Conservation (phyloP, 169 alveolate genomes). For the Babesia gibsoni region DNA sequence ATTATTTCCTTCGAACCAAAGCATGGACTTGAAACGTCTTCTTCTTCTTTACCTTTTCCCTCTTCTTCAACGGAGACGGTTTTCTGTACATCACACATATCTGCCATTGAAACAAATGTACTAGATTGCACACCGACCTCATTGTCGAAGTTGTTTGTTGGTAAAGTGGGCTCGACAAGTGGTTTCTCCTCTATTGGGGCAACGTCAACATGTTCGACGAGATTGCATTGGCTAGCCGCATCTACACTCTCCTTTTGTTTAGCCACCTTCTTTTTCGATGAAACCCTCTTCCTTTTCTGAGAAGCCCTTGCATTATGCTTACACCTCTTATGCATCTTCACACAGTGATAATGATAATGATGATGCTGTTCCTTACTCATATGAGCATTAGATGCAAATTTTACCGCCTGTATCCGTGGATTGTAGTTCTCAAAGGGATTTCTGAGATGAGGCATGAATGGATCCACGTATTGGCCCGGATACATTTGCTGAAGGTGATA, state of each 20-base stretch:
- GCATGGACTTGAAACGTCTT: neutral
- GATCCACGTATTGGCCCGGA: neutral
- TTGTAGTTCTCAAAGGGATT: neutral
- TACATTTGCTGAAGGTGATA: neutral
- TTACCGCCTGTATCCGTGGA: too few relatives aligned
- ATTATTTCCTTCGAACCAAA: neutral
- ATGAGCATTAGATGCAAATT: too few relatives aligned
- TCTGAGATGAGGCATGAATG: neutral
- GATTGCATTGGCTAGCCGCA: neutral
- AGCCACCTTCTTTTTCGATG: neutral
- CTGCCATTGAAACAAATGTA: neutral
- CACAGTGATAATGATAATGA: conserved; percentile 34
- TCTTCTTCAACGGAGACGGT: neutral
- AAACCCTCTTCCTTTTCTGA: neutral
- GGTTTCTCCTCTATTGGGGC: neutral
- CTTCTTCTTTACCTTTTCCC: neutral
- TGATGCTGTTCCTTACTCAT: conserved; percentile 9
- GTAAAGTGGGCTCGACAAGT: neutral
- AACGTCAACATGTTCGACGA: neutral
- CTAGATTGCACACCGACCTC: neutral
- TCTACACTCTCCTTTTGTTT: neutral
- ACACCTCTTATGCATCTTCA: conserved; percentile 1
- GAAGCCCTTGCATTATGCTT: conserved; percentile 1
- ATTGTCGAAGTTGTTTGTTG: neutral
- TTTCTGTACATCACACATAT: neutral